Conservation (phyloP, 306 rosid species). For the Malus fusca region DNA sequence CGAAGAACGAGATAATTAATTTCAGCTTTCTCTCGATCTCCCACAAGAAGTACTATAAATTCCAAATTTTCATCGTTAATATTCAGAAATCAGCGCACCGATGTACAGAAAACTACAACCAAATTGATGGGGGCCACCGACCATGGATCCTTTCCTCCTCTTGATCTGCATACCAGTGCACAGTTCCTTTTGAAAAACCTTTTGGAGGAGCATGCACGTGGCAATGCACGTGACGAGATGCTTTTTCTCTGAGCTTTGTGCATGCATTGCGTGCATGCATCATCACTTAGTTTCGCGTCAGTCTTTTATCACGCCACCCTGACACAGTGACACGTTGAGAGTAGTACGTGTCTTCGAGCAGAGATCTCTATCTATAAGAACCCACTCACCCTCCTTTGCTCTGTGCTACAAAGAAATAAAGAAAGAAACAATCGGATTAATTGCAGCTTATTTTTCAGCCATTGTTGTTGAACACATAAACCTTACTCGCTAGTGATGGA, state of each 20-base stretch:
- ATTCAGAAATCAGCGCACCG: too few relatives aligned
- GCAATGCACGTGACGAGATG: not conserved
- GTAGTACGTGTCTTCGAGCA: not conserved
- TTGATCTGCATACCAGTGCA: not conserved
- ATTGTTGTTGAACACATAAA: too few relatives aligned
- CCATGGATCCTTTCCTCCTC: not conserved
- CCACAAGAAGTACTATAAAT: too few relatives aligned
- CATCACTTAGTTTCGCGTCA: not conserved
- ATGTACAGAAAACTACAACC: too few relatives aligned
- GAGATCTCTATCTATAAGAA: not conserved
- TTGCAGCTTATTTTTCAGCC: too few relatives aligned
- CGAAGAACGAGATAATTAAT: too few relatives aligned
- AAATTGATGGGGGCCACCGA: too few relatives aligned
- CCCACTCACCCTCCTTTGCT: not conserved
- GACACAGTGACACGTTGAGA: not conserved
- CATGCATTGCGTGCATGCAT: not conserved
- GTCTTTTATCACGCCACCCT: not conserved
- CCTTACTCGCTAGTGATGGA: conserved; percentile 11
- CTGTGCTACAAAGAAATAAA: too few relatives aligned
- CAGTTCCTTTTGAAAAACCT: not conserved
- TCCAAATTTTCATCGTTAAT: too few relatives aligned
- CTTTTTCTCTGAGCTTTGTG: not conserved
- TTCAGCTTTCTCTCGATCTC: too few relatives aligned
- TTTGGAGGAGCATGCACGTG: not conserved
- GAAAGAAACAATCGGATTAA: too few relatives aligned